phyloP scores from a whole-genome alignment of 1,284 basidiomycete species.

The Cutaneotrichosporon sp. region DNA sequence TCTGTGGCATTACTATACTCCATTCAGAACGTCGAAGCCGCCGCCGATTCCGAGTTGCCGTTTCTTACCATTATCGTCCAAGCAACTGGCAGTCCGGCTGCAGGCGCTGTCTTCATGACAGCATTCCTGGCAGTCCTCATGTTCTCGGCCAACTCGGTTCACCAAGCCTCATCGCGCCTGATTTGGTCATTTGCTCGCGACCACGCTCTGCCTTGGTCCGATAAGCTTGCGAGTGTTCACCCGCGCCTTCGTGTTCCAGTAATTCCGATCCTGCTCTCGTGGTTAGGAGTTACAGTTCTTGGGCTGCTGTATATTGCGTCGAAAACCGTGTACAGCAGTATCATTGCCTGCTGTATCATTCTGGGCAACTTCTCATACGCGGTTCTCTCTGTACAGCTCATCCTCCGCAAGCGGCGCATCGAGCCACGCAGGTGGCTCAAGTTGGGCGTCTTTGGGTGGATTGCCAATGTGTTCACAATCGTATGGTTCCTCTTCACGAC shows the following conservation, averaged over 20 bases:
- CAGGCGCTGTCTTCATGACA: conserved; percentile 1
- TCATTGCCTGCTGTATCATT: conserved; percentile 9
- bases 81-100: neutral
- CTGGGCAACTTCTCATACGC: conserved; percentile 8
- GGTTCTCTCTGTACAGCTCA: conserved; percentile 2
- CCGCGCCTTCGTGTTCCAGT: conserved; percentile 2
- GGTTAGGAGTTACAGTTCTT: conserved; percentile 3
- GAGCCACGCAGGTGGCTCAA: conserved; percentile 2
- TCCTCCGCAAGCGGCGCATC: neutral
- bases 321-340: conserved; percentile 7
- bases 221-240: neutral
- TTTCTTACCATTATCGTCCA: conserved; percentile 7
- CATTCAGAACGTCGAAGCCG: conserved; percentile 3
- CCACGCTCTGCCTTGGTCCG: neutral
- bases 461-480: neutral
- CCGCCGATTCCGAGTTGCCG: neutral
- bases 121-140: neutral
- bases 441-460: conserved; percentile 2
- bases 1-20: conserved; percentile 4
- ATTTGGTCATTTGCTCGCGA: conserved; percentile 11
- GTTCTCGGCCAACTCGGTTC: conserved; percentile 6
- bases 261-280: conserved; percentile 4
- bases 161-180: conserved; percentile 3
- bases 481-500: conserved; percentile 42
- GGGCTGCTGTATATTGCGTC: conserved; percentile 10